Evolutionary conservation across 805 yeast species (phyloP).

Genomic region (Zygoascus flipseniorum): DNA sequence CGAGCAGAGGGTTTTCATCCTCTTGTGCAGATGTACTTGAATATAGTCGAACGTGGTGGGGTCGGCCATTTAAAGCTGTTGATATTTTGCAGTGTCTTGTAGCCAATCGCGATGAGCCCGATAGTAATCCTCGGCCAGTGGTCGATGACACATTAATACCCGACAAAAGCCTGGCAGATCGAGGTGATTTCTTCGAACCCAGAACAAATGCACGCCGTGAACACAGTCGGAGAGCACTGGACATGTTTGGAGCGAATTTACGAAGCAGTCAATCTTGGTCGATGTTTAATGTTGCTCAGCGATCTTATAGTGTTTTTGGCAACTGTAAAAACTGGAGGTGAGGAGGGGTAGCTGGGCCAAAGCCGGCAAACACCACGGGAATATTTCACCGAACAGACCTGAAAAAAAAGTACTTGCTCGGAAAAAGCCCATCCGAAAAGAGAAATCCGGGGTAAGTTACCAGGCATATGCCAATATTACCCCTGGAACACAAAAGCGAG

Average conservation of each 20-base stretch:
- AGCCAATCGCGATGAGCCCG: not conserved
- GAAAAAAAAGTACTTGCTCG: too few relatives aligned
- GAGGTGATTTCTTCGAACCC: not conserved
- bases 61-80: not conserved
- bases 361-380: not conserved
- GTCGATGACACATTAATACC: not conserved
- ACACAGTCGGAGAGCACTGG: not conserved
- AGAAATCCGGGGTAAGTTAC: too few relatives aligned
- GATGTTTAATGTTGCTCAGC: too few relatives aligned
- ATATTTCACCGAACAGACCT: not conserved
- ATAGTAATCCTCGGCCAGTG: not conserved
- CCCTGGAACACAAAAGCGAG: too few relatives aligned
- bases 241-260: not conserved
- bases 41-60: not conserved
- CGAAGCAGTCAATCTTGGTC: too few relatives aligned
- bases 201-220: not conserved
- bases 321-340: not conserved
- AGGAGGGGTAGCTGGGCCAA: not conserved
- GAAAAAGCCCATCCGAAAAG: too few relatives aligned
- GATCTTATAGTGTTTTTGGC: too few relatives aligned
- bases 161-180: not conserved
- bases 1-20: slow-evolving; percentile 17
- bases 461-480: too few relatives aligned
- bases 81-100: not conserved
- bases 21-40: not conserved